Conservation (phyloP, 441 rosid genomes). For the Jatropha podagrica region DNA sequence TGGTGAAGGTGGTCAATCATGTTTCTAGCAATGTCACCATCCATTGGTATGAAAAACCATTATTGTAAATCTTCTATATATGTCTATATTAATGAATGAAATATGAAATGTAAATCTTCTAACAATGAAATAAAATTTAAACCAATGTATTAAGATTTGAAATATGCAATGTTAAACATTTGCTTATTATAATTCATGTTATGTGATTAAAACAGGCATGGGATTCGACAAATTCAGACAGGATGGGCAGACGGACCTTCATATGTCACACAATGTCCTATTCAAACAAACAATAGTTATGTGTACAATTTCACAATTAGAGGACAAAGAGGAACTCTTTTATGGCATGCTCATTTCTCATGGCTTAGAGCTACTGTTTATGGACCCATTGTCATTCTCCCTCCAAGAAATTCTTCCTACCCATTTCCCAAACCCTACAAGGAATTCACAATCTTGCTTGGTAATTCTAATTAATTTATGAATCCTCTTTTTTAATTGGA, state of each 20-base stretch:
- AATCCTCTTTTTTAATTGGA: not conserved
- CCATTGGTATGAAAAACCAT: slow-evolving; percentile 41
- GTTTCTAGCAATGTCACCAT: slow-evolving; percentile 42
- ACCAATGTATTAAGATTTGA: too few relatives aligned
- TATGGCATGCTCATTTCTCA: slow-evolving; percentile 67
- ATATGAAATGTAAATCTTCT: too few relatives aligned
- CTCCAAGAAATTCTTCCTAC: slow-evolving; percentile 42
- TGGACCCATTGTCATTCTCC: slow-evolving; percentile 65
- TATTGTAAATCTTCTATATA: not conserved
- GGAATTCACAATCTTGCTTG: slow-evolving; percentile 56
- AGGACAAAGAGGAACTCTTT: slow-evolving; percentile 75
- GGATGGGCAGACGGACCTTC: slow-evolving; percentile 83
- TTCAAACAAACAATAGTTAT: slow-evolving; percentile 54
- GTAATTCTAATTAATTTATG: slow-evolving; percentile 26
- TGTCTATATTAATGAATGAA: too few relatives aligned
- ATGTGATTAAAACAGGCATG: slow-evolving; percentile 44
- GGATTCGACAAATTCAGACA: slow-evolving; percentile 49
- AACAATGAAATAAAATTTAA: not conserved
- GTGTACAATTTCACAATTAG: slow-evolving; percentile 59
- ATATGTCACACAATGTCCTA: slow-evolving; percentile 69
- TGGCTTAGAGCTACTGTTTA: slow-evolving; percentile 69
- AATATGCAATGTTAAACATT: too few relatives aligned
- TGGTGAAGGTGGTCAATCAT: slow-evolving; percentile 46
- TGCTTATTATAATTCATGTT: not conserved
- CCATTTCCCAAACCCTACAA: slow-evolving; percentile 66